A percentile compares a stretch with the other conserved stretches of the same genome.
phyloP scores from a whole-genome alignment of 164 flowering plant genomes.

The Nelumbo lutea region DNA sequence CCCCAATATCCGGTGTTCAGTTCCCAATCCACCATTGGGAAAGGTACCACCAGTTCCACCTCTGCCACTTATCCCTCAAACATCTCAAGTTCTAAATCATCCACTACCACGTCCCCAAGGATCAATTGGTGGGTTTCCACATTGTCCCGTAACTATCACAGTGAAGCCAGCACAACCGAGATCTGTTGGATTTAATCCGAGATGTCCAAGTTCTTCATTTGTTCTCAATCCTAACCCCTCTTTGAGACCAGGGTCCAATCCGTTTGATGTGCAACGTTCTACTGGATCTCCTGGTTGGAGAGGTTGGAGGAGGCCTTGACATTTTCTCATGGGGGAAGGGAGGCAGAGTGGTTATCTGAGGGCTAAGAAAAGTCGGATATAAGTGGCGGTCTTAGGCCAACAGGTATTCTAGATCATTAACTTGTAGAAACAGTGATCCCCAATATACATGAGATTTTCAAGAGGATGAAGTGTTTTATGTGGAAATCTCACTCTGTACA shows the following conservation, averaged over 20 bases:
- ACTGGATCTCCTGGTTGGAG: slow-evolving; percentile 13
- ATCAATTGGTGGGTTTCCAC: slow-evolving; percentile 11
- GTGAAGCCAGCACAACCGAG: slow-evolving; percentile 11
- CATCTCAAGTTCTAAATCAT: slow-evolving; percentile 5
- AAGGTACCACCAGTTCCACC: slow-evolving; percentile 9
- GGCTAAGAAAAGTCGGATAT: too few species aligned
- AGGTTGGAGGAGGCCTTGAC: slow-evolving; percentile 19
- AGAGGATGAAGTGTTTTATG: neutral
- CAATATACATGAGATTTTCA: neutral
- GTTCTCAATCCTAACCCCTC: slow-evolving; percentile 3
- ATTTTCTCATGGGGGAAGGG: neutral
- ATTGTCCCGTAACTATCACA: slow-evolving; percentile 6
- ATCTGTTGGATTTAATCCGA: slow-evolving; percentile 9
- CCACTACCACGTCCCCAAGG: slow-evolving; percentile 9
- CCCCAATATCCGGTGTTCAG: slow-evolving; percentile 1
- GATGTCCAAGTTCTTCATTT: slow-evolving; percentile 8
- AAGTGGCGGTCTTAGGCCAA: too few species aligned
- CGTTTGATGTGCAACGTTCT: slow-evolving; percentile 11
- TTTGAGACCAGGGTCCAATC: slow-evolving; percentile 9
- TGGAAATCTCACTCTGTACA: slow-evolving; percentile 9
- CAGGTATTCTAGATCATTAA: neutral
- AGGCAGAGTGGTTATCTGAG: neutral
- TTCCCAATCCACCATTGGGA: slow-evolving; percentile 9
- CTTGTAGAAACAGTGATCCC: neutral
- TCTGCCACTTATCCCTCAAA: slow-evolving; percentile 1